Evolutionary conservation across 164 flowering plant species (phyloP).

Genomic region (Dillenia turbinata): DNA sequence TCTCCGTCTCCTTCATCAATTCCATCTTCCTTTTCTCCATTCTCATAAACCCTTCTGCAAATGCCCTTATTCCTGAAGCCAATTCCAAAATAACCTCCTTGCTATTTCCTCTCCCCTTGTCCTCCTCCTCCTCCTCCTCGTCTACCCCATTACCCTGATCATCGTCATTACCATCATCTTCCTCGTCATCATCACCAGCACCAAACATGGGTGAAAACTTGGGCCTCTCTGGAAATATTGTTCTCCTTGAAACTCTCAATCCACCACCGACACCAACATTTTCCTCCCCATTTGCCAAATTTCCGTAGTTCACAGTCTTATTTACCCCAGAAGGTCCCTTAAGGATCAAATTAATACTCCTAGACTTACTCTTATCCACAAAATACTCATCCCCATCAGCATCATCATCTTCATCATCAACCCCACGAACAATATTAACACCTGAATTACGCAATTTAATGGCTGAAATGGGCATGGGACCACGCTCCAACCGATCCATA

Average conservation of each 20-base stretch:
- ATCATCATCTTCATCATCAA: conserved; percentile 21
- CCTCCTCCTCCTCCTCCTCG: conserved; percentile 15
- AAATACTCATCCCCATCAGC: conserved; percentile 21
- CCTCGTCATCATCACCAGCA: not conserved
- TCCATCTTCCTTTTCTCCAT: conserved; percentile 84
- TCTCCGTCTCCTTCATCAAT: conserved; percentile 68
- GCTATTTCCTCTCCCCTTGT: conserved; percentile 18
- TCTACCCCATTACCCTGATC: conserved; percentile 12
- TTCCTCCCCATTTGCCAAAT: not conserved
- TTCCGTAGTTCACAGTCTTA: conserved; percentile 6
- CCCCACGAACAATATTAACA: not conserved
- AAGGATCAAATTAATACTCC: conserved; percentile 44
- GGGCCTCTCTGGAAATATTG: conserved; percentile 23
- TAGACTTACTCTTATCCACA: conserved; percentile 23
- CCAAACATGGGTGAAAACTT: not conserved
- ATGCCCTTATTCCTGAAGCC: conserved; percentile 52
- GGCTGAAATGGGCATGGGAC: conserved; percentile 42
- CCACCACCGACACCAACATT: conserved; percentile 4
- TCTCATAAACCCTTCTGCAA: conserved; percentile 56
- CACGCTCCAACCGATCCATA: conserved; percentile 70
- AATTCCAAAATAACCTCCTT: conserved; percentile 26
- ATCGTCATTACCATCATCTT: not conserved
- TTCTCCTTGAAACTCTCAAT: conserved; percentile 18
- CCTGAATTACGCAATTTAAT: conserved; percentile 6
- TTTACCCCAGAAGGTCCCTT: conserved; percentile 19